Percentiles rank a stretch among this genome's conserved stretches.
These are phyloP conservation scores for Leucocoprinus leucothites DNA, from an alignment of 768 basidiomycete genomes.

Conservation along the genomic window DNA sequence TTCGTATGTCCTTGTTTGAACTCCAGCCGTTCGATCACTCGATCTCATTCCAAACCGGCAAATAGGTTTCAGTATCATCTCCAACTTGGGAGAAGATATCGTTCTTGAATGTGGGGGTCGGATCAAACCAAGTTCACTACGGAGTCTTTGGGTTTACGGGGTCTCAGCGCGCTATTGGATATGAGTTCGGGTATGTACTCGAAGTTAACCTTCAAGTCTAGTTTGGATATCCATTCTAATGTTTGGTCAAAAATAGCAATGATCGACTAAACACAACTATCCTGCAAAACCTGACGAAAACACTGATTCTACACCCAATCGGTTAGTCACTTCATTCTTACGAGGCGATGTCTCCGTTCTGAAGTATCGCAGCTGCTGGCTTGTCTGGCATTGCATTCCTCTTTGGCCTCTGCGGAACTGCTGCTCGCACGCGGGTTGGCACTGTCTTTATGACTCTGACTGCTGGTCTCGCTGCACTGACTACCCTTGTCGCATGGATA, in stretches of 20 bases:
- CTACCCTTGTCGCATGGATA: slow-evolving; percentile 66
- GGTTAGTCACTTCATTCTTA: slow-evolving; percentile 36
- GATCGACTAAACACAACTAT: slow-evolving; percentile 44
- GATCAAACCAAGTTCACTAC: slow-evolving; percentile 40
- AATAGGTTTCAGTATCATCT: slow-evolving; percentile 70
- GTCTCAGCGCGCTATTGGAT: slow-evolving; percentile 53
- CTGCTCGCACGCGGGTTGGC: slow-evolving; percentile 60
- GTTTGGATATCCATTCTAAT: not conserved
- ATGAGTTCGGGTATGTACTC: slow-evolving; percentile 50
- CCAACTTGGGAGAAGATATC: slow-evolving; percentile 74
- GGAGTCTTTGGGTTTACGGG: slow-evolving; percentile 82
- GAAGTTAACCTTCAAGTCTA: not conserved
- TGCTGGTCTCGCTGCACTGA: slow-evolving; percentile 61
- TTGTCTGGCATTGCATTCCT: slow-evolving; percentile 62
- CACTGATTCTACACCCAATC: slow-evolving; percentile 79
- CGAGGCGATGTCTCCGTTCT: slow-evolving; percentile 6
- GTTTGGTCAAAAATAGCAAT: slow-evolving; percentile 26
- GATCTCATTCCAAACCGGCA: slow-evolving; percentile 2
- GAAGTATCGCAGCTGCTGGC: slow-evolving; percentile 46
- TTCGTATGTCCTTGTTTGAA: slow-evolving; percentile 45
- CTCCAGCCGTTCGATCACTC: not conserved
- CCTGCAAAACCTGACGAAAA: slow-evolving; percentile 68
- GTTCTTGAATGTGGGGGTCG: slow-evolving; percentile 55
- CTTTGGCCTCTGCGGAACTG: slow-evolving; percentile 62
- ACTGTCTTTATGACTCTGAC: slow-evolving; percentile 77